phyloP scores from a whole-genome alignment of 2,329 filamentous ascomycete species.

The Exserohilum rostratum region DNA sequence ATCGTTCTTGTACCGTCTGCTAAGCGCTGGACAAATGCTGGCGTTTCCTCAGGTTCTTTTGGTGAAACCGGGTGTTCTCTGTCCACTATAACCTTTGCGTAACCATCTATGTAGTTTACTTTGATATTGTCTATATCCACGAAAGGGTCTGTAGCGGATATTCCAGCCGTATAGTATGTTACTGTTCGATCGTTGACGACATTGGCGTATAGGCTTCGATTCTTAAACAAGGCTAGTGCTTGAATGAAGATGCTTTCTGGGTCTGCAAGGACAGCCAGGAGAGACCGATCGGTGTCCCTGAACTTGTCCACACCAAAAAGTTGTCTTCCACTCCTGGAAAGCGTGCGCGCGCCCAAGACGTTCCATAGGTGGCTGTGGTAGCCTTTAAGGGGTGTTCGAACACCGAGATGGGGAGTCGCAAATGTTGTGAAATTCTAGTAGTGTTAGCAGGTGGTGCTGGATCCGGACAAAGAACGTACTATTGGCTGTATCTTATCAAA shows the following conservation, averaged over 20 bases:
- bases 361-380: conserved; percentile 65
- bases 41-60: conserved; percentile 44
- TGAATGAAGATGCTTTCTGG: conserved; percentile 84
- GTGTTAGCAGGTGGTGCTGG: conserved; percentile 15
- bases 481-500: conserved; percentile 81
- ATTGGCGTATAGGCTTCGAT: conserved; percentile 82
- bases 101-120: conserved; percentile 75
- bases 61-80: conserved; percentile 64
- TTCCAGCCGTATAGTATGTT: conserved; percentile 80
- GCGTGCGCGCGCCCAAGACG: conserved; percentile 76
- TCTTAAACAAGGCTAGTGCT: conserved; percentile 75
- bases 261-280: conserved; percentile 82
- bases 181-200: conserved; percentile 84
- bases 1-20: conserved; percentile 44
- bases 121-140: conserved; percentile 69
- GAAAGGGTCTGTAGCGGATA: conserved; percentile 80
- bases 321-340: conserved; percentile 84
- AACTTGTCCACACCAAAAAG: conserved; percentile 88
- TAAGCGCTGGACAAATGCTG: conserved; percentile 47
- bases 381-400: conserved; percentile 53
- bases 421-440: conserved; percentile 90
- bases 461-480: conserved; percentile 58
- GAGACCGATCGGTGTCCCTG: conserved; percentile 77
- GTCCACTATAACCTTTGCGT: conserved; percentile 77
- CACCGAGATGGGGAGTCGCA: conserved; percentile 74